Conservation (phyloP, 257 asterid genomes). For the Salvia splendens region DNA sequence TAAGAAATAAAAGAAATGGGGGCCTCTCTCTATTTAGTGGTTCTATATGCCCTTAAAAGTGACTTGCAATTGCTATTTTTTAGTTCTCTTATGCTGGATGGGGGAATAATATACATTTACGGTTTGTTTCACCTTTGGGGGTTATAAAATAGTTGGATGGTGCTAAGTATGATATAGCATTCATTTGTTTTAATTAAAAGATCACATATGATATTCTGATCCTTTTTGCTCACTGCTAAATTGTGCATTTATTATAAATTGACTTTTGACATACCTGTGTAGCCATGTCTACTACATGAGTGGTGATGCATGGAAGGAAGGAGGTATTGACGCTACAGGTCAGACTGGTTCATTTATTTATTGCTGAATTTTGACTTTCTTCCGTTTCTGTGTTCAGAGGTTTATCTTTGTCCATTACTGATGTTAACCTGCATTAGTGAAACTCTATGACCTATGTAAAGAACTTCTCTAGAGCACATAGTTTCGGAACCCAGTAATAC, state of each 20-base stretch:
- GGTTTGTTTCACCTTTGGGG: not conserved
- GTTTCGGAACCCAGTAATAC: slow-evolving; percentile 14
- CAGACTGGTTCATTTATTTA: slow-evolving; percentile 36
- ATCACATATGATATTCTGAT: slow-evolving; percentile 3
- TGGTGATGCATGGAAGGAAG: slow-evolving; percentile 99
- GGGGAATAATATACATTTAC: not conserved
- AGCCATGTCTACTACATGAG: slow-evolving; percentile 99
- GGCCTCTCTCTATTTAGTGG: not conserved
- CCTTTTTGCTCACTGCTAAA: not conserved
- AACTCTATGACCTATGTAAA: not conserved
- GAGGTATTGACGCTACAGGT: slow-evolving; percentile 99
- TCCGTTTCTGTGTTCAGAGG: slow-evolving; percentile 1
- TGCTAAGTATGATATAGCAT: not conserved
- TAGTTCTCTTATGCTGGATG: slow-evolving; percentile 12
- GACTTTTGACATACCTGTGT: slow-evolving; percentile 40
- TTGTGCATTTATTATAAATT: slow-evolving; percentile 19
- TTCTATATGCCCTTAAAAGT: not conserved
- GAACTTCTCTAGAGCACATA: not conserved
- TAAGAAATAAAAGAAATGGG: not conserved
- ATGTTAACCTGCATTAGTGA: slow-evolving; percentile 18
- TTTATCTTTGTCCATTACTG: slow-evolving; percentile 6
- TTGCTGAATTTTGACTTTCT: slow-evolving; percentile 14
- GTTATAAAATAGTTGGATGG: slow-evolving; percentile 16
- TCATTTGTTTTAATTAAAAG: not conserved
- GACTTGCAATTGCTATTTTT: not conserved